Evolutionary conservation across 2,329 filamentous ascomycete genomes (phyloP).

Genomic region (Pseudogymnoascus sp.): DNA sequence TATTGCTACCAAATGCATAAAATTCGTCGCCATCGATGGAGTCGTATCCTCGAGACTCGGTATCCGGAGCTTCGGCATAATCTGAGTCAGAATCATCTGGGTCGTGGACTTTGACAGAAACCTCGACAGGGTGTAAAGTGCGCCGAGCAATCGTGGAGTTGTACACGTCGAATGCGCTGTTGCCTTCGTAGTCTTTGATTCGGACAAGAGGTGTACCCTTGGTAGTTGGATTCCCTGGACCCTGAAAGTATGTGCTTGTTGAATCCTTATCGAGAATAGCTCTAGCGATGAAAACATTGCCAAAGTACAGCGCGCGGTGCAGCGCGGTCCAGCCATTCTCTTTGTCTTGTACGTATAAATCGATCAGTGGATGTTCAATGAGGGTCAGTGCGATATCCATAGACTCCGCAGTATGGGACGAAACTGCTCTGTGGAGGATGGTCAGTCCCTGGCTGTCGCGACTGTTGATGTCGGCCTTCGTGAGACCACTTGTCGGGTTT

Average conservation of each 20-base stretch:
- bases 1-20: slow-evolving; percentile 93
- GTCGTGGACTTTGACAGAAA: slow-evolving; percentile 31
- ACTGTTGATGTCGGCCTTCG: slow-evolving; percentile 68
- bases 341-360: slow-evolving; percentile 77
- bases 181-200: slow-evolving; percentile 90
- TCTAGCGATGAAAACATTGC: slow-evolving; percentile 79
- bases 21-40: slow-evolving; percentile 67
- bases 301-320: slow-evolving; percentile 82
- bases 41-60: background rate
- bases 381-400: slow-evolving; percentile 69
- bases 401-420: slow-evolving; percentile 62
- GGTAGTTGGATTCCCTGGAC: slow-evolving; percentile 47
- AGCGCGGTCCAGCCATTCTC: slow-evolving; percentile 96
- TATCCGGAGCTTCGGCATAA: slow-evolving; percentile 37
- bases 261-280: slow-evolving; percentile 71
- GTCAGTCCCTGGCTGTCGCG: slow-evolving; percentile 77
- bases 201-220: slow-evolving; percentile 70
- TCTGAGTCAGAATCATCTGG: slow-evolving; percentile 46
- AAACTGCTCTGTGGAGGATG: slow-evolving; percentile 74
- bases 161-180: slow-evolving; percentile 90
- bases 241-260: slow-evolving; percentile 49
- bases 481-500: slow-evolving; percentile 37
- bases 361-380: slow-evolving; percentile 72
- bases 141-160: slow-evolving; percentile 75
- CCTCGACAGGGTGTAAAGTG: slow-evolving; percentile 41